phyloP scores from a whole-genome alignment of 2,329 filamentous ascomycete genomes.

The Aureobasidium sp. region DNA sequence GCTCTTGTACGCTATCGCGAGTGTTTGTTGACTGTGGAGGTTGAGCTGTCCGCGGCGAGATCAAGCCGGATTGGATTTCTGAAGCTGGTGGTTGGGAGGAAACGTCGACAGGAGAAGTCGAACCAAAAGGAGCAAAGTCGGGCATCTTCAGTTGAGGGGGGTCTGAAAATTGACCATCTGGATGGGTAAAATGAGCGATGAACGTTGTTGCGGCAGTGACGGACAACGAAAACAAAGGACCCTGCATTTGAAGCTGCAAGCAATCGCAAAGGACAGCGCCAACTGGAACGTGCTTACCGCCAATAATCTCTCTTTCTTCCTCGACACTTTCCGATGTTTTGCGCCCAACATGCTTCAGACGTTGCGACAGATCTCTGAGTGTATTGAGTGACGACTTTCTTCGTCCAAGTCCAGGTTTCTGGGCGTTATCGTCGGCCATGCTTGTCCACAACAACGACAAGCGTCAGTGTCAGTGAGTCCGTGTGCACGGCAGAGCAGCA shows the following conservation, averaged over 20 bases:
- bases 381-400: constrained; percentile 5
- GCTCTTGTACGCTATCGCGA: not conserved
- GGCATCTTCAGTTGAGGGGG: constrained; percentile 12
- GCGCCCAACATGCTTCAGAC: not conserved
- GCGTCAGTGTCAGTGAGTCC: constrained; percentile 2
- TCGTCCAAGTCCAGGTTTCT: not conserved
- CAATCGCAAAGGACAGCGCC: constrained; percentile 3
- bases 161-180: constrained; percentile 9
- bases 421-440: constrained; percentile 7
- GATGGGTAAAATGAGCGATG: constrained; percentile 10
- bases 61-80: not conserved
- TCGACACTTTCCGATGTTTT: not conserved
- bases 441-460: not conserved
- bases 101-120: not conserved
- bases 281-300: constrained; percentile 16
- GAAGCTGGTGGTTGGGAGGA: not conserved
- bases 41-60: not conserved
- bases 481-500: constrained; percentile 2
- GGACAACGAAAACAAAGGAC: constrained; percentile 5
- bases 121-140: constrained; percentile 6
- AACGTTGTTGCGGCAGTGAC: constrained; percentile 13
- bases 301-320: constrained; percentile 6
- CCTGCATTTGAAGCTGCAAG: constrained; percentile 7
- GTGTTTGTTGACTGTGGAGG: not conserved
- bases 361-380: not conserved